These are phyloP conservation scores for Colletotrichum higginsianum DNA, from an alignment of 2,329 filamentous ascomycete species.

Conservation along the genomic window DNA sequence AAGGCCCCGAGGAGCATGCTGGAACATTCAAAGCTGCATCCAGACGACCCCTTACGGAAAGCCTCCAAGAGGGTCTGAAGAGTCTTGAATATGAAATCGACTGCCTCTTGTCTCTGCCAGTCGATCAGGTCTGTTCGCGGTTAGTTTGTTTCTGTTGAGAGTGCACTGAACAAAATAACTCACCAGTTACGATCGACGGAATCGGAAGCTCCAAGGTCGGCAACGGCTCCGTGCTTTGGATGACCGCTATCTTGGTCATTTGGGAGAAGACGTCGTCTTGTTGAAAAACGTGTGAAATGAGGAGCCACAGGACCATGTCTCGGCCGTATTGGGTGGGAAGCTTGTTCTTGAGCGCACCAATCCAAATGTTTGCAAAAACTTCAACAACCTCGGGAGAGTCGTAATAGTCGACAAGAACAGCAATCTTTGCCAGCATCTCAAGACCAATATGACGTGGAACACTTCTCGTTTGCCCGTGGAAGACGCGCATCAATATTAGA, in stretches of 20 bases:
- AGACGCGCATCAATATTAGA: slow-evolving; percentile 48
- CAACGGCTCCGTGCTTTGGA: not conserved
- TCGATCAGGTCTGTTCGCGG: not conserved
- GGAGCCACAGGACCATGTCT: slow-evolving; percentile 31
- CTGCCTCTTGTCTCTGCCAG: not conserved
- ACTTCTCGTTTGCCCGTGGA: slow-evolving; percentile 47
- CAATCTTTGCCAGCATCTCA: slow-evolving; percentile 48
- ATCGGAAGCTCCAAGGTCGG: not conserved
- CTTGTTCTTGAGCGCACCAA: not conserved
- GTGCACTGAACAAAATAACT: not conserved
- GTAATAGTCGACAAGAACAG: slow-evolving; percentile 51
- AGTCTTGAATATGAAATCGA: not conserved
- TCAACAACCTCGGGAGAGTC: slow-evolving; percentile 47
- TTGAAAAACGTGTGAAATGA: slow-evolving; percentile 44
- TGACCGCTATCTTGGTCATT: slow-evolving; percentile 34
- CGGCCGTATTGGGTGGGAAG: slow-evolving; percentile 17
- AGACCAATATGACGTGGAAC: slow-evolving; percentile 45
- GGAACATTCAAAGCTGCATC: rapidly evolving
- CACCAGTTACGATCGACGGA: not conserved
- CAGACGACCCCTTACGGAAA: not conserved
- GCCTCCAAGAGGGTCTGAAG: not conserved
- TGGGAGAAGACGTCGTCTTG: not conserved
- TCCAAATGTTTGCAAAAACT: slow-evolving; percentile 40
- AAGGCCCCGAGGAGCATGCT: not conserved
- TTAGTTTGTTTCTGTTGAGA: no score